Conservation (phyloP, 345 rosid species). For the Microcos paniculata region DNA sequence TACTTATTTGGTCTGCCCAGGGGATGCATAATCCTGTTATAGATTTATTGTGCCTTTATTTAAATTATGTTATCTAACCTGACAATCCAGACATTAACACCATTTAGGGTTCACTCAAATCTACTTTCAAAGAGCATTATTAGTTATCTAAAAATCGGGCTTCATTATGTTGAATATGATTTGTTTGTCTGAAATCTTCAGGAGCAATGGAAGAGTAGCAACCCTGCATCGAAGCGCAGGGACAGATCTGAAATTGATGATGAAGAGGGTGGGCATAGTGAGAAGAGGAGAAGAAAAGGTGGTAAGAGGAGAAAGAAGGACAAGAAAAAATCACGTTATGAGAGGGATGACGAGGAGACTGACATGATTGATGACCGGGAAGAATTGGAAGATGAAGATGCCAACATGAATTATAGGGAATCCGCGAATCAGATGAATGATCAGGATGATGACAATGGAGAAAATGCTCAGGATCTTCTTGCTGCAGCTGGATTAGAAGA, state of each 20-base stretch:
- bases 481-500: conserved; percentile 98
- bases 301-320: conserved; percentile 95
- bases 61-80: too few relatives aligned
- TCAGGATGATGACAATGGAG: conserved; percentile 57
- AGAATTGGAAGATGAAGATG: conserved; percentile 73
- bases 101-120: not conserved
- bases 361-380: conserved; percentile 68
- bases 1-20: not conserved
- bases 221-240: conserved; percentile 69
- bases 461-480: conserved; percentile 72
- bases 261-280: conserved; percentile 80
- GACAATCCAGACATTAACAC: not conserved
- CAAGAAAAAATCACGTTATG: conserved; percentile 65
- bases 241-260: conserved; percentile 78
- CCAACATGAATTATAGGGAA: conserved; percentile 48
- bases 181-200: conserved; percentile 27
- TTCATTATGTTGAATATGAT: conserved; percentile 15
- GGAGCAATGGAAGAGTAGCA: conserved; percentile 97
- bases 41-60: not conserved
- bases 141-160: not conserved
- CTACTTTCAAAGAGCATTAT: not conserved
- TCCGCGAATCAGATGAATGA: conserved; percentile 43
- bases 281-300: conserved; percentile 82
- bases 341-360: conserved; percentile 68
- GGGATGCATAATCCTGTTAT: not conserved